These are phyloP conservation scores for Calonectria leucothoes DNA, from an alignment of 2,329 filamentous ascomycete genomes.

Conservation along the genomic window DNA sequence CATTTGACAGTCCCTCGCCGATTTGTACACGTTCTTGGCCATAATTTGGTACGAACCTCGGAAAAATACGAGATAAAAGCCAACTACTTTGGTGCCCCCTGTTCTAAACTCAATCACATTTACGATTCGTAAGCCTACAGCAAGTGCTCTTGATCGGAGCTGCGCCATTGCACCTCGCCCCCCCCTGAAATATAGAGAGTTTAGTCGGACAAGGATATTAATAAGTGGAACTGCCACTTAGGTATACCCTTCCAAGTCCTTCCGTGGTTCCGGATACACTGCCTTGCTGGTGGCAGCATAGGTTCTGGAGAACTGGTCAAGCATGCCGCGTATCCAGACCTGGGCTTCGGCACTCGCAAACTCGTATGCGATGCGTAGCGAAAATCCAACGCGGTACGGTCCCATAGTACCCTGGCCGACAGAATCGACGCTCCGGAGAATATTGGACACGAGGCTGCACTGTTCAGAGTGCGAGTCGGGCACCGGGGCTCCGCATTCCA, in stretches of 20 bases:
- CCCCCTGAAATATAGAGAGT: too few relatives aligned
- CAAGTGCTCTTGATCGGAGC: neutral
- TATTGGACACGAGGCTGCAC: constrained; percentile 43
- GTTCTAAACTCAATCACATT: neutral
- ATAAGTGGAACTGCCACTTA: neutral
- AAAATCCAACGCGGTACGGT: constrained; percentile 50
- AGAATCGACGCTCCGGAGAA: constrained; percentile 52
- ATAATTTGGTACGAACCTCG: neutral
- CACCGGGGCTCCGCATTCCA: constrained; percentile 45
- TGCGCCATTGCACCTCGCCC: neutral
- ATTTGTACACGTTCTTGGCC: neutral
- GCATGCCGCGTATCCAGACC: constrained; percentile 47
- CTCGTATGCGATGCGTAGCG: constrained; percentile 53
- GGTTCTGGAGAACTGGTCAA: constrained; percentile 45
- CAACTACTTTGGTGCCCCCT: neutral
- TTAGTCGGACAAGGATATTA: neutral
- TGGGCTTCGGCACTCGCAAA: constrained; percentile 49
- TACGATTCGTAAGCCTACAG: too few relatives aligned
- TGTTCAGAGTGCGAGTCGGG: constrained; percentile 41
- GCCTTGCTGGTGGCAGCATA: constrained; percentile 49
- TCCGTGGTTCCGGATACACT: constrained; percentile 41
- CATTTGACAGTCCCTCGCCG: neutral
- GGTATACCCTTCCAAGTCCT: constrained; percentile 31
- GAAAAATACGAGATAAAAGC: neutral
- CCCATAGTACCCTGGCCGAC: constrained; percentile 52